Percentiles rank a stretch among this genome's conserved stretches.
Evolutionary conservation across 2,329 filamentous ascomycete genomes (phyloP).

Genomic region (Diaporthe longicolla): DNA sequence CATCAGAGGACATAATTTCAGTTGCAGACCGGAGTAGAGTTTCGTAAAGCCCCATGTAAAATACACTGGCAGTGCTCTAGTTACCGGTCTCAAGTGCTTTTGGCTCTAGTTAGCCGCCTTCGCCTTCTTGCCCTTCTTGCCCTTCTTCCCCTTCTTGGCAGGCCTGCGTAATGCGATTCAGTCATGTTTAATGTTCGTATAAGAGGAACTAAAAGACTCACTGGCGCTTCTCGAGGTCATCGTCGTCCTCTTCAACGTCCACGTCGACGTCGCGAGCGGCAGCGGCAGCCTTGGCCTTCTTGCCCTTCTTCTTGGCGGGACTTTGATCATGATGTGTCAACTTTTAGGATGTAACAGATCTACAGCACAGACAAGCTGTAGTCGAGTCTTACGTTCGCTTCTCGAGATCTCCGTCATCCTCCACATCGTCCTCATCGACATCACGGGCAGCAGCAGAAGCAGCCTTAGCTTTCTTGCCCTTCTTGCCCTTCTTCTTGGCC

Average conservation of each 20-base stretch:
- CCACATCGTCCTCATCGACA: neutral
- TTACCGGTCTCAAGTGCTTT: rapidly evolving
- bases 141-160: slow-evolving; percentile 17
- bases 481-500: slow-evolving; percentile 18
- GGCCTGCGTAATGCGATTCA: neutral
- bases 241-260: no score
- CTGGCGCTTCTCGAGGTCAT: no score
- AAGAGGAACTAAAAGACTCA: no score
- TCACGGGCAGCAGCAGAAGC: neutral
- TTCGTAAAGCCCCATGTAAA: no score
- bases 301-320: slow-evolving; percentile 25
- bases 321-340: neutral
- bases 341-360: no score
- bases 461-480: slow-evolving; percentile 6
- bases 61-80: neutral
- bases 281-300: slow-evolving; percentile 18
- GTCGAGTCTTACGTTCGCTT: neutral
- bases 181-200: no score
- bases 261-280: no score
- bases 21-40: no score
- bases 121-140: slow-evolving; percentile 22
- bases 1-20: no score
- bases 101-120: slow-evolving; percentile 7
- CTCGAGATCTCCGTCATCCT: neutral
- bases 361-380: neutral